These are phyloP conservation scores for Phalaenopsis equestris DNA, from an alignment of 106 monocot species.

Conservation along the genomic window DNA sequence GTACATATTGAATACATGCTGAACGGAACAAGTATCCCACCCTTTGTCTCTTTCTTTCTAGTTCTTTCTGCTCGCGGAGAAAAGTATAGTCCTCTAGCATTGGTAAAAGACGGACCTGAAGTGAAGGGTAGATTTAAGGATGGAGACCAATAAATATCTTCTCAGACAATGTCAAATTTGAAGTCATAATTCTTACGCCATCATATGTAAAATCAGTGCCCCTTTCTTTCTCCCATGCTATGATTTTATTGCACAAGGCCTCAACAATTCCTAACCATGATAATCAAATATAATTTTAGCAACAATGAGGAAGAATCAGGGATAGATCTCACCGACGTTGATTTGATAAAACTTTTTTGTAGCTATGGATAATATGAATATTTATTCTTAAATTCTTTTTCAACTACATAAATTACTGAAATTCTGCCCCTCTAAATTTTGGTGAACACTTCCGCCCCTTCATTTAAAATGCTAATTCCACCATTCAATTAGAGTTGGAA, in stretches of 20 bases:
- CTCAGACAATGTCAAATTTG: neutral
- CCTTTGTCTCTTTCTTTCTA: conserved; percentile 42
- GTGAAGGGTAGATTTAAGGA: neutral
- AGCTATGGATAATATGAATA: no score
- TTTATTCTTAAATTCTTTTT: no score
- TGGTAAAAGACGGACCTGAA: conserved; percentile 46
- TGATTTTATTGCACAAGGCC: conserved; percentile 35
- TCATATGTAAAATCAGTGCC: conserved; percentile 48
- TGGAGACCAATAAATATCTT: neutral
- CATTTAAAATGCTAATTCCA: neutral
- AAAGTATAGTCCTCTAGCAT: conserved; percentile 65
- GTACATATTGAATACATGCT: neutral
- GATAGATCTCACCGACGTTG: no score
- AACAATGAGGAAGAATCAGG: no score
- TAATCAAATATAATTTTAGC: neutral
- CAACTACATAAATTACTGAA: no score
- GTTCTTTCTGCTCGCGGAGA: conserved; percentile 57
- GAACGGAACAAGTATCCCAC: conserved; percentile 12
- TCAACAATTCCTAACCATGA: conserved; percentile 39
- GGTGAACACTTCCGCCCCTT: no score
- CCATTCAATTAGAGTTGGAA: neutral
- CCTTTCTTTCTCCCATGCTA: conserved; percentile 61
- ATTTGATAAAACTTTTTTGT: no score
- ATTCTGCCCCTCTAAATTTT: no score
- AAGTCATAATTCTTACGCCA: conserved; percentile 29